Evolutionary conservation across 2,329 filamentous ascomycete species (phyloP).

Genomic region (Penicillium sclerotiorum): DNA sequence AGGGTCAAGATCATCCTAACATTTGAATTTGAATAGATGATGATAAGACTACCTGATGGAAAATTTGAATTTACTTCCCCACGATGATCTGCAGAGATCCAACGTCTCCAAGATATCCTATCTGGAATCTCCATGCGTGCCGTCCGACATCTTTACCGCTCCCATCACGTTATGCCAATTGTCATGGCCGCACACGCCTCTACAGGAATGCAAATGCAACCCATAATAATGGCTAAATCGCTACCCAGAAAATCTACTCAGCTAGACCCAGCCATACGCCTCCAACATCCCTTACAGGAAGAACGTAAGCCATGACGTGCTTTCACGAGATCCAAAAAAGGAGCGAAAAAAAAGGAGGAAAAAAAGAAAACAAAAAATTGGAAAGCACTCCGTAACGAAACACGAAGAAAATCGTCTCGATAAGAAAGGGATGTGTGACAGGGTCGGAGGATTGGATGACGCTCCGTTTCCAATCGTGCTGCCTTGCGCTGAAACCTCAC

Average conservation of each 20-base stretch:
- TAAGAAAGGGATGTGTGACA: constrained; percentile 2
- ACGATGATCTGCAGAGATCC: no score
- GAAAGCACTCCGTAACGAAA: neutral
- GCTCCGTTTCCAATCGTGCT: constrained; percentile 19
- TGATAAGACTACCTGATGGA: neutral
- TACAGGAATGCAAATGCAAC: neutral
- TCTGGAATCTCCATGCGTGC: neutral
- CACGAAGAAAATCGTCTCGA: neutral
- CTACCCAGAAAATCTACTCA: no score
- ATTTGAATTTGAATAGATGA: neutral
- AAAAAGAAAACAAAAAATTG: neutral
- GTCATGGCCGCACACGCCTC: constrained; percentile 3
- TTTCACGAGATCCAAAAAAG: neutral
- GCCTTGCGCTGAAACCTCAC: constrained; percentile 14
- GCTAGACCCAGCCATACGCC: no score
- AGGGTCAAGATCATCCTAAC: no score
- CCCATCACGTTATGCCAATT: constrained; percentile 1
- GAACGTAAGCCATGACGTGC: neutral
- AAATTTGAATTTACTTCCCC: no score
- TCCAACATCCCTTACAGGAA: neutral
- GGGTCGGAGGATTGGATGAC: constrained; percentile 4
- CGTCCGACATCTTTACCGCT: neutral
- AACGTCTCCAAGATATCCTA: no score
- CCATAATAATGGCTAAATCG: no score
- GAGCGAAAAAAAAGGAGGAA: neutral